phyloP scores from a whole-genome alignment of 2,329 filamentous ascomycete genomes.

The Emergomyces orientalis region DNA sequence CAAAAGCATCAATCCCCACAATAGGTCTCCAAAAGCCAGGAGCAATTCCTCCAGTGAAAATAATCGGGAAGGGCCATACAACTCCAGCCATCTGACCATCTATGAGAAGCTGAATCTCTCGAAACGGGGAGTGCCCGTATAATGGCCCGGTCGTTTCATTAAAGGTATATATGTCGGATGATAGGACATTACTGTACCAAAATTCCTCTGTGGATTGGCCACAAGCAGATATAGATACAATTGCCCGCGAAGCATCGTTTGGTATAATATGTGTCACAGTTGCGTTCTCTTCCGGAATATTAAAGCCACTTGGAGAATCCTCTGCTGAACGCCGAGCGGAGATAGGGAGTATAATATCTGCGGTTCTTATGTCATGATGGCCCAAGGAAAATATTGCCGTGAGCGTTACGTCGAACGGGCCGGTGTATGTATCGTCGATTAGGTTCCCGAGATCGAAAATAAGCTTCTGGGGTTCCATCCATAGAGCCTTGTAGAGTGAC shows the following conservation, averaged over 20 bases:
- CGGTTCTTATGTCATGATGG: constrained; percentile 35
- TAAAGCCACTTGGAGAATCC: constrained; percentile 56
- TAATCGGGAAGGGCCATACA: constrained; percentile 70
- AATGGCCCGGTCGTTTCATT: constrained; percentile 47
- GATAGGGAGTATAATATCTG: constrained; percentile 59
- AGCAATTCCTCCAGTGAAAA: constrained; percentile 73
- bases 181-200: constrained; percentile 72
- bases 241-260: constrained; percentile 55
- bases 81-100: constrained; percentile 65
- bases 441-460: constrained; percentile 75
- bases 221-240: constrained; percentile 67
- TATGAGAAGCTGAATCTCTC: constrained; percentile 68
- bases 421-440: constrained; percentile 62
- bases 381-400: constrained; percentile 60
- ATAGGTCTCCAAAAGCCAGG: constrained; percentile 69
- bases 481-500: constrained; percentile 60
- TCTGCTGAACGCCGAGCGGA: constrained; percentile 25
- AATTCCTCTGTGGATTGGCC: constrained; percentile 72
- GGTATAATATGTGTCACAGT: constrained; percentile 55
- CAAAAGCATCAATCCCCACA: constrained; percentile 69
- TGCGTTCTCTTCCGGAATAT: constrained; percentile 54
- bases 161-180: constrained; percentile 53
- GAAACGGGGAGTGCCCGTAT: constrained; percentile 61
- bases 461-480: constrained; percentile 59
- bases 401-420: constrained; percentile 61